Base-by-base conservation (phyloP, 805 yeast species). In the Candida hispaniensis region DNA sequence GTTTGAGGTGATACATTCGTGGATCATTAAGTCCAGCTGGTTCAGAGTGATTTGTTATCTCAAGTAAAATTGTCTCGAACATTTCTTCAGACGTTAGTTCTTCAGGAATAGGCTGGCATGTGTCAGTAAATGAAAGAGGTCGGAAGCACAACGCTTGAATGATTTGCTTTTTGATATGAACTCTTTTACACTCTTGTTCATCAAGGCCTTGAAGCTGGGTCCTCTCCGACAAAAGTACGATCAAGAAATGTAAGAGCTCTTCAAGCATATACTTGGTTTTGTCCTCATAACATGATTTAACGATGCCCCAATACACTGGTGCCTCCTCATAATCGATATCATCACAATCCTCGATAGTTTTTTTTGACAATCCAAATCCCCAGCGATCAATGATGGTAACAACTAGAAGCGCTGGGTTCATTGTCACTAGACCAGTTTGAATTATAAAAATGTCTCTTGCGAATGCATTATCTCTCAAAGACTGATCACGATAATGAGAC, bases 131-230 rank as follows among this genome's bases (percentile, higher is more conserved):
- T 14, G 73, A 64, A 61, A 75, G 59, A 2, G 79, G 75, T 18
- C 75, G 73, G 59, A 82, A 80, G 43, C 93, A 75, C n/a, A 88
- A 60, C 2, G 73, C 67, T 49, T 91, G 96, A 14, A 83, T 63
- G n/a, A 88, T 72, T 46, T 86, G 95, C 26, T 69, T 65, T 39
- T 60, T 63, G 17, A 83, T 66, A 34, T 74, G 63, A 9, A 56
- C 52, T 39, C 68, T 69, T 7, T 63, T 62, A 1, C 72, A 62
- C 7, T 65, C 71, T 5, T 42, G 64, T 1, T 68, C 71, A 1
- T 60, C 50, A 2, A 61, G 50, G 8, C 74, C 72, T 16, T 58
- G 61, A 19, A 82, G 58, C 41, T 72, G 71, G 6, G 71, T 54
- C 28, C 79, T 71, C 46, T 83, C 94, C 1, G 79, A 70, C 4